Evolutionary conservation across 2,329 filamentous ascomycete species (phyloP), one percentile per base, ranked within the genome.

Genomic region (Talaromyces pinophilus): DNA sequence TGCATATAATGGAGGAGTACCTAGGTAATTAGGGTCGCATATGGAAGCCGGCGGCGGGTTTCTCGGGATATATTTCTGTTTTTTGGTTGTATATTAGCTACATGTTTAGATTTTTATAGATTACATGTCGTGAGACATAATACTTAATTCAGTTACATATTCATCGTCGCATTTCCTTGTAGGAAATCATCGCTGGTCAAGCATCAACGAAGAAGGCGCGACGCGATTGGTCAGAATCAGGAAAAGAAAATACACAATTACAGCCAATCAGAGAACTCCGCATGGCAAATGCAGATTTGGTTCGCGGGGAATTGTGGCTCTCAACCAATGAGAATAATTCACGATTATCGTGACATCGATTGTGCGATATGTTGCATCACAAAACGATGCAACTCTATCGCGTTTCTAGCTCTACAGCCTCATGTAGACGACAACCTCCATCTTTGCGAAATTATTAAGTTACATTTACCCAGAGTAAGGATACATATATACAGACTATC

Each of bases 11-110:
- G 54, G 54, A 38, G 54, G 30, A 38, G 54, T 57, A 57, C 22
- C 38, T 40, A 15, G 33, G 54, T 57, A 57, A 35, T 57, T 40
- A 15, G 54, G 54, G 30, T 38, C 40, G 54, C 54, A 40, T 57
- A 57, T 38, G 11, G 33, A 57, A 38, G 33, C 50, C 50, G 8
- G 15, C 28, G 50, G 50, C 25, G 50, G 50, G 50, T 19, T 52
- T 52, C 25, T 52, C 19, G 48, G 48, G 22, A 30, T 54, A 8
- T 54, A 5, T 22, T 35, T 19, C 25, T 1, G 10, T 11, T 17
- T 57, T 38, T 57, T n/a, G 54, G 33, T 57, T 57, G 54, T 57
- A 57, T 22, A 57, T 57, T 57, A 57, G 25, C 4, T 38, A 25
- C 5, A 22, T 57, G 2, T 15, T 38, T 40, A 40, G 11, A 40